Evolutionary conservation across 2,329 filamentous ascomycete species (phyloP), one percentile per base, ranked within the genome.

Genomic region (Neurospora sp.): DNA sequence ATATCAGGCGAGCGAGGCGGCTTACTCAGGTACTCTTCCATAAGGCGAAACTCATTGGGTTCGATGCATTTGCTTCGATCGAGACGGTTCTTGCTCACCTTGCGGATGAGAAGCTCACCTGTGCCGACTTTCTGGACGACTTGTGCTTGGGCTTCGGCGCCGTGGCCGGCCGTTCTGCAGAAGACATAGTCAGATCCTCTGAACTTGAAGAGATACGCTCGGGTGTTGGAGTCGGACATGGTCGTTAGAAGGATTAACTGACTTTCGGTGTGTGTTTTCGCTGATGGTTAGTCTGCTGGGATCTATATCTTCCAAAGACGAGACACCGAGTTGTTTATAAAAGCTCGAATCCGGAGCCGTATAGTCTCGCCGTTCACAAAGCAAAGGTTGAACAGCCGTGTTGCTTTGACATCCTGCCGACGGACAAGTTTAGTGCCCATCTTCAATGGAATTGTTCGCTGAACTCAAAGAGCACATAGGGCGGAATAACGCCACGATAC

Each of bases 111-210:
- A 11, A 62, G 28, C 40, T 57, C 52, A 1, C 66, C 67, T 2
- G 69, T 36, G 10, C 68, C 33, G 23, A 67, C n/a, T 11, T 71
- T 69, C 37, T 43, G 19, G 46, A 71, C 67, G 1, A 71, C 66
- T 41, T 71, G 70, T 4, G 67, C 70, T 5, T 66, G 65, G 1
- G 19, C 66, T 28, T 70, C 46, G 0, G 52, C 8, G 5, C 70
- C 69, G 33, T 5, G 19, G 8, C 3, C 69, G 67, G 38, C 67
- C 37, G 36, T 70, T 67, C 17, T 57, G 65, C 33, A 71, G 15
- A 62, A 62, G 52, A 62, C 52, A 62, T 33, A 62, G 52, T 62
- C 52, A 36, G 52, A 62, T 33, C 52, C 52, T 4, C 23, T 62
- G 52, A 33, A 62, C 28, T 62, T 38, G 23, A 69, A 71, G 11